Evolutionary conservation across 306 rosid genomes (phyloP).

Genomic region (Acacia melanoxylon): DNA sequence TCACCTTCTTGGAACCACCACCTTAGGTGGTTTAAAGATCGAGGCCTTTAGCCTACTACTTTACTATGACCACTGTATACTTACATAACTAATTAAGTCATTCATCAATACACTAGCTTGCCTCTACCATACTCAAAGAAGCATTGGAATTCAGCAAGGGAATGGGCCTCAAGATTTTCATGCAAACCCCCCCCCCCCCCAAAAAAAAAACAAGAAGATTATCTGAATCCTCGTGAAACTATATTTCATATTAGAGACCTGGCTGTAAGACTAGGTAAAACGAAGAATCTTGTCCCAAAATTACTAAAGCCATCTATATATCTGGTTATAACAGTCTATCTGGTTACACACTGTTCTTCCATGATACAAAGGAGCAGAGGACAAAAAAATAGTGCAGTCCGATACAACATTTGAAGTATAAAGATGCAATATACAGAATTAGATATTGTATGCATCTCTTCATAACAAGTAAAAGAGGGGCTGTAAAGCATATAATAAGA

Average conservation of each 20-base stretch:
- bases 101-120: background rate
- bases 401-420: background rate
- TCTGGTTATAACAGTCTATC: background rate
- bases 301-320: background rate
- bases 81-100: constrained; percentile 12
- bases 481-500: background rate
- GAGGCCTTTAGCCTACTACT: background rate
- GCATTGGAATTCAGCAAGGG: background rate
- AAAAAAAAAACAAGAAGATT: no score
- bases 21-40: background rate
- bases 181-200: background rate
- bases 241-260: constrained; percentile 15
- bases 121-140: background rate
- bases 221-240: background rate
- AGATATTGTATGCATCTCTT: background rate
- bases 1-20: background rate
- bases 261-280: background rate
- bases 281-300: background rate
- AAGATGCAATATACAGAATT: background rate
- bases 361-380: background rate
- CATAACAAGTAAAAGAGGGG: constrained; percentile 2
- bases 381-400: constrained; percentile 10
- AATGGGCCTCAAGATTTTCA: constrained; percentile 2
- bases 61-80: background rate
- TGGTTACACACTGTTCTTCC: constrained; percentile 4